A percentile compares a stretch with the other conserved stretches of the same genome.
phyloP scores from a whole-genome alignment of 2,329 filamentous ascomycete species.

The Clonostachys solani region DNA sequence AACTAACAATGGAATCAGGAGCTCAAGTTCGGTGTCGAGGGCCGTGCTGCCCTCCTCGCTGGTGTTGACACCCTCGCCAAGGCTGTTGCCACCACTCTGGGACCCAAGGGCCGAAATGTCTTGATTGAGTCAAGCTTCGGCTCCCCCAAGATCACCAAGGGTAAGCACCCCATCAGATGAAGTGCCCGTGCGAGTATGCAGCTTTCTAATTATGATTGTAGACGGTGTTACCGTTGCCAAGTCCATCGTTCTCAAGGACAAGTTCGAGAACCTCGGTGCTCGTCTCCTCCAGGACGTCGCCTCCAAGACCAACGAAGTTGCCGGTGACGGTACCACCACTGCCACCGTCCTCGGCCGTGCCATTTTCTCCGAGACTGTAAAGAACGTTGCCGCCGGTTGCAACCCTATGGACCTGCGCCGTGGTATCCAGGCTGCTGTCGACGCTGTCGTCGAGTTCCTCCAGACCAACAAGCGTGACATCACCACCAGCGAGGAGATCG shows the following conservation, averaged over 20 bases:
- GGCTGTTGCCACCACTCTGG: slow-evolving; percentile 92
- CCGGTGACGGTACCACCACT: slow-evolving; percentile 97
- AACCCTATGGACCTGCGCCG: slow-evolving; percentile 99
- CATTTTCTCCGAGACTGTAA: slow-evolving; percentile 99
- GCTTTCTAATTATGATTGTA: slow-evolving; percentile 21
- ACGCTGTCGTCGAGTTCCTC: slow-evolving; percentile 90
- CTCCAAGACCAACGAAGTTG: slow-evolving; percentile 98
- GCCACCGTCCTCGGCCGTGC: slow-evolving; percentile 94
- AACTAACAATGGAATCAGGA: slow-evolving; percentile 55
- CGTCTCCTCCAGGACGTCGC: slow-evolving; percentile 96
- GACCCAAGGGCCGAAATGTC: slow-evolving; percentile 97
- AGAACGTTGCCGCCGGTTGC: slow-evolving; percentile 98
- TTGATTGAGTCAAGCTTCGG: slow-evolving; percentile 98
- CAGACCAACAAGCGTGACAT: slow-evolving; percentile 97
- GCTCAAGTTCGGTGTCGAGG: slow-evolving; percentile 97
- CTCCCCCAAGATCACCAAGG: slow-evolving; percentile 99
- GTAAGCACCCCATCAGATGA: slow-evolving; percentile 42
- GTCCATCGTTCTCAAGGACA: slow-evolving; percentile 92
- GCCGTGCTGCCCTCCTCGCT: slow-evolving; percentile 78
- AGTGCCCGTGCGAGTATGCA: not conserved
- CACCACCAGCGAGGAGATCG: slow-evolving; percentile 94
- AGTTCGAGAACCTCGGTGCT: slow-evolving; percentile 99
- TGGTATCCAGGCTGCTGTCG: slow-evolving; percentile 94
- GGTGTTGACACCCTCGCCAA: slow-evolving; percentile 97
- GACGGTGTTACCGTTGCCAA: slow-evolving; percentile 88